These are phyloP conservation scores for Grosmannia clavigera DNA, from an alignment of 2,329 filamentous ascomycete species.

Conservation along the genomic window DNA sequence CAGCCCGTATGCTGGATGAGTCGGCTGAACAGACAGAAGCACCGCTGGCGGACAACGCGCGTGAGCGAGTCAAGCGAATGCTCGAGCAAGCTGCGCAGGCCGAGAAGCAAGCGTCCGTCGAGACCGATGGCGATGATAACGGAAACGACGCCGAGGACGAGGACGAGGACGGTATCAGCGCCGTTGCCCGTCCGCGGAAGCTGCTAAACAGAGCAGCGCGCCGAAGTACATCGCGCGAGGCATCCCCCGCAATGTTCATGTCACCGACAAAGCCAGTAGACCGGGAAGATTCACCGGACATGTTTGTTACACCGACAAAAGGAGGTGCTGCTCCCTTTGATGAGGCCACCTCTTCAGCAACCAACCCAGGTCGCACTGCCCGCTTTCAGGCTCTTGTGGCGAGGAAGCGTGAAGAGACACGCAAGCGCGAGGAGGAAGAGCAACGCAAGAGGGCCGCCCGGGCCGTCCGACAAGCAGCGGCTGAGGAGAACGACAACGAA, in stretches of 20 bases:
- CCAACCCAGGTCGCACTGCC: slow-evolving; percentile 33
- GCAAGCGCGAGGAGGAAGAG: slow-evolving; percentile 51
- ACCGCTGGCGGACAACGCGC: slow-evolving; percentile 20
- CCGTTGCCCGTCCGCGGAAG: slow-evolving; percentile 25
- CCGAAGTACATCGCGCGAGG: slow-evolving; percentile 7
- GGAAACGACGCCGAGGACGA: slow-evolving; percentile 15
- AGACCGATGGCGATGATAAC: neutral
- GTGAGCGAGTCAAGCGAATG: slow-evolving; percentile 31
- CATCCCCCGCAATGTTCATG: slow-evolving; percentile 9
- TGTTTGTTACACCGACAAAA: slow-evolving; percentile 44
- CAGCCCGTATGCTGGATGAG: slow-evolving; percentile 45
- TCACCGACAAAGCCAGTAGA: slow-evolving; percentile 8
- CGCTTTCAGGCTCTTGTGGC: slow-evolving; percentile 62
- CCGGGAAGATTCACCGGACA: slow-evolving; percentile 31
- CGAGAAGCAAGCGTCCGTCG: slow-evolving; percentile 10
- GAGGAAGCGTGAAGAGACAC: slow-evolving; percentile 58
- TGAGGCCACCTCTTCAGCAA: slow-evolving; percentile 35
- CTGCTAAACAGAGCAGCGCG: slow-evolving; percentile 15
- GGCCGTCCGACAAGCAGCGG: slow-evolving; percentile 26
- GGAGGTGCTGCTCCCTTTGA: slow-evolving; percentile 16
- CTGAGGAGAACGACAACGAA: slow-evolving; percentile 25
- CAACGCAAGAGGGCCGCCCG: slow-evolving; percentile 35
- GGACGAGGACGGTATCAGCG: slow-evolving; percentile 22
- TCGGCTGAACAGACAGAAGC: neutral
- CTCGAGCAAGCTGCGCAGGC: slow-evolving; percentile 21